These are phyloP conservation scores for Colletotrichum eleusines DNA, from an alignment of 2,329 filamentous ascomycete genomes.

Conservation along the genomic window DNA sequence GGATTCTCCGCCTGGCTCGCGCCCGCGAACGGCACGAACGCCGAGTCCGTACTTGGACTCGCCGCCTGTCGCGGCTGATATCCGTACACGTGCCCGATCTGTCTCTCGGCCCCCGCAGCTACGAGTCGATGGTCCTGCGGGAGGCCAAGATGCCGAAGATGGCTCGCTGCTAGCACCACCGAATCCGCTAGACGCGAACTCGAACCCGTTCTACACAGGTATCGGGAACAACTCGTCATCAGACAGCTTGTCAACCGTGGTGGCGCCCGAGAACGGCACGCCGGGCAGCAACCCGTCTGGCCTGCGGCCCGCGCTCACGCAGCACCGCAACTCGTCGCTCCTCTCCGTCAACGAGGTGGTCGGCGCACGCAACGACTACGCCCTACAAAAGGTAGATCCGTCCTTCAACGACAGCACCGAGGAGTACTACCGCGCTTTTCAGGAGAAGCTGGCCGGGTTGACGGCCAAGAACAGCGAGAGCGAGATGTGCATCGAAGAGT, in stretches of 20 bases:
- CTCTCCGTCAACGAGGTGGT: constrained; percentile 69
- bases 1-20: background rate
- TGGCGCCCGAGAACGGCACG: background rate
- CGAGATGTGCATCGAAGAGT: constrained; percentile 73
- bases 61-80: background rate
- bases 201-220: background rate
- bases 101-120: background rate
- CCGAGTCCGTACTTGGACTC: background rate
- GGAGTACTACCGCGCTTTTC: constrained; percentile 70
- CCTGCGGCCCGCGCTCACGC: constrained; percentile 5
- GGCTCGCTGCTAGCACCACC: background rate
- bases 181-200: background rate
- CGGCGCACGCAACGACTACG: constrained; percentile 70
- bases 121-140: background rate
- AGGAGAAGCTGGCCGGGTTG: constrained; percentile 50
- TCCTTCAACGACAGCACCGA: constrained; percentile 75
- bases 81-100: background rate
- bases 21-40: background rate
- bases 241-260: background rate
- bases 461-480: constrained; percentile 61
- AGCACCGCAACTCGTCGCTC: constrained; percentile 41
- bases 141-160: background rate
- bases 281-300: background rate
- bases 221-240: background rate
- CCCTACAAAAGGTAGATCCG: constrained; percentile 74